Conservation (phyloP, 306 rosid genomes). For the Dryas octopetala region DNA sequence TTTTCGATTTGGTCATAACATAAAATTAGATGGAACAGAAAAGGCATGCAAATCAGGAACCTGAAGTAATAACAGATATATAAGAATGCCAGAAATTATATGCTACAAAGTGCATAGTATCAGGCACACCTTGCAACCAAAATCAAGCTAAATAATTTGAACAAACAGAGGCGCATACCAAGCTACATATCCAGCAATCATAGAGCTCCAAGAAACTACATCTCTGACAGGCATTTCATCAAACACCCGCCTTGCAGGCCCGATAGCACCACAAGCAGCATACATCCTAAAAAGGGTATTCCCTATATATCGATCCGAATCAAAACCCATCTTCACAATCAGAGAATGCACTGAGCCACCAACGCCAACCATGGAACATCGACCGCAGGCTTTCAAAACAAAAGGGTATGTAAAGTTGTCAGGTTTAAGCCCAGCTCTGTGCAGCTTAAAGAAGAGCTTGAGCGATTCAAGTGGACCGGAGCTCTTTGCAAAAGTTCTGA, state of each 20-base stretch:
- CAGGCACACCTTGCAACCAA: too few species aligned
- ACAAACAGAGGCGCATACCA: slow-evolving; percentile 4
- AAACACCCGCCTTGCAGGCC: slow-evolving; percentile 41
- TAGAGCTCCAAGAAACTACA: slow-evolving; percentile 62
- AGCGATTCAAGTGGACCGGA: slow-evolving; percentile 35
- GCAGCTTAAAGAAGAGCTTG: slow-evolving; percentile 38
- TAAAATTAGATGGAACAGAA: too few species aligned
- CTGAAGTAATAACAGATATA: too few species aligned
- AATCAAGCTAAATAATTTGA: background rate
- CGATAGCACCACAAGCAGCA: slow-evolving; percentile 21
- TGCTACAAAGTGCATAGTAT: too few species aligned
- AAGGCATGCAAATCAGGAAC: too few species aligned
- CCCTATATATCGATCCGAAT: slow-evolving; percentile 31
- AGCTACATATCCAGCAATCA: slow-evolving; percentile 53
- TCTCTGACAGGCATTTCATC: slow-evolving; percentile 54
- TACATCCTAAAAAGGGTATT: slow-evolving; percentile 53
- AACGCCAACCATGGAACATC: slow-evolving; percentile 16
- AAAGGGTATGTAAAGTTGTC: slow-evolving; percentile 59
- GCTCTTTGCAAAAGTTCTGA: slow-evolving; percentile 40
- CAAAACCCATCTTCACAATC: slow-evolving; percentile 38
- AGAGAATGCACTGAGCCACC: slow-evolving; percentile 48
- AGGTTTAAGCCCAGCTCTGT: slow-evolving; percentile 26
- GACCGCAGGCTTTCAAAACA: slow-evolving; percentile 49
- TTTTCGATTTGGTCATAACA: too few species aligned
- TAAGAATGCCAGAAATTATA: too few species aligned